A percentile compares a stretch with the other conserved stretches of the same genome.
Conservation (phyloP, 768 basidiomycete genomes). For the Pulveroboletus sp. region DNA sequence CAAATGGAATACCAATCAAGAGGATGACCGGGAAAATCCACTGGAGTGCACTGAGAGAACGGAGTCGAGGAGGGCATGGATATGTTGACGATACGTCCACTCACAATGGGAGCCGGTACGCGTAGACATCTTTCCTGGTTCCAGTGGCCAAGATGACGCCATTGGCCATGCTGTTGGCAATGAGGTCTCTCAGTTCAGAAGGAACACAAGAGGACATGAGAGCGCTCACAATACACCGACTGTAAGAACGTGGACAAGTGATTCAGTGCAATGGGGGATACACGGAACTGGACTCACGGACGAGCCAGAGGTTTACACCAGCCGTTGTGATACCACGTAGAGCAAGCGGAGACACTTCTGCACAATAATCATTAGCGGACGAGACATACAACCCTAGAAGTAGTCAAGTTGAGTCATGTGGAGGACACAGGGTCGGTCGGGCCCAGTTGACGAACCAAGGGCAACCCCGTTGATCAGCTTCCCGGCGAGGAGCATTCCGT, state of each 20-base stretch:
- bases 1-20: constrained; percentile 28
- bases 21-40: constrained; percentile 32
- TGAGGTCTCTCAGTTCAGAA: not conserved
- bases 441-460: constrained; percentile 10
- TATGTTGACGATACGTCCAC: not conserved
- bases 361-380: constrained; percentile 22
- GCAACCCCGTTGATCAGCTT: constrained; percentile 26
- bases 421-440: too few species aligned
- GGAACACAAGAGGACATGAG: not conserved
- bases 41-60: constrained; percentile 22
- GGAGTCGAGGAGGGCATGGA: not conserved
- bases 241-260: not conserved
- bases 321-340: constrained; percentile 24
- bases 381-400: constrained; percentile 22
- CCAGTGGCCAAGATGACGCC: constrained; percentile 24
- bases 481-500: constrained; percentile 22
- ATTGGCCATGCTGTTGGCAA: constrained; percentile 18
- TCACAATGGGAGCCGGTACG: constrained; percentile 27
- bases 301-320: constrained; percentile 24
- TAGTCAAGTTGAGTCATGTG: not conserved
- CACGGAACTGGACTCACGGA: constrained; percentile 8
- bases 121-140: constrained; percentile 17
- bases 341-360: constrained; percentile 28
- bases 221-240: constrained; percentile 22
- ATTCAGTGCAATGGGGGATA: not conserved